Percentiles rank a stretch among this genome's conserved stretches.
phyloP scores from a whole-genome alignment of 148 eudicot species.

The Pharnaceum exiguum region DNA sequence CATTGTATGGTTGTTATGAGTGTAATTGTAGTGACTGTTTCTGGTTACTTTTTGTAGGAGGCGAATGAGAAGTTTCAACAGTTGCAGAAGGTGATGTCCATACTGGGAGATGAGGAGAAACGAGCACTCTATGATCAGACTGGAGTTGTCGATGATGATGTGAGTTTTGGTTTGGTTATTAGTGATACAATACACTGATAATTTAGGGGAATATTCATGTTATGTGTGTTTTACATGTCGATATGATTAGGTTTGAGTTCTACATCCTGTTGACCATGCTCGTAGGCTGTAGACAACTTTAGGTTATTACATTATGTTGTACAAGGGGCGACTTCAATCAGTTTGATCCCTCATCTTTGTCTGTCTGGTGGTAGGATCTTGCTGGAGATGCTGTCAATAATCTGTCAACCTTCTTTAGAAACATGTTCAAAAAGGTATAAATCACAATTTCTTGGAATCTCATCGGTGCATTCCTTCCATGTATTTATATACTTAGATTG shows the following conservation, averaged over 20 bases:
- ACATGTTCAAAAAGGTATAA: conserved; percentile 74
- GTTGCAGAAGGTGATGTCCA: conserved; percentile 88
- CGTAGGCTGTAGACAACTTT: no score
- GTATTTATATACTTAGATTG: background rate
- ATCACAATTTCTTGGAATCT: background rate
- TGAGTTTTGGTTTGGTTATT: conserved; percentile 33
- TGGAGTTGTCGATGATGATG: conserved; percentile 92
- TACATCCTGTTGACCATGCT: no score
- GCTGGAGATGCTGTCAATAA: conserved; percentile 69
- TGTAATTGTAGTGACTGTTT: background rate
- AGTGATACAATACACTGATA: no score
- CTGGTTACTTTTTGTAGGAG: conserved; percentile 33
- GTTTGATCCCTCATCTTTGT: background rate
- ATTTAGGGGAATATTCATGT: no score
- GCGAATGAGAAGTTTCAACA: conserved; percentile 97
- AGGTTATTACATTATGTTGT: no score
- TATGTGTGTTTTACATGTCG: no score
- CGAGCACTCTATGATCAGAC: conserved; percentile 90
- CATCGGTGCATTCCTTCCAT: background rate
- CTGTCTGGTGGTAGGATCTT: conserved; percentile 56
- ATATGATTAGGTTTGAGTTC: no score
- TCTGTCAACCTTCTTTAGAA: conserved; percentile 63
- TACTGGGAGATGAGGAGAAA: conserved; percentile 95
- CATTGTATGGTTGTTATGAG: background rate
- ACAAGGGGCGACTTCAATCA: no score